These are phyloP conservation scores for Speleostelium caveatum DNA, from an alignment of 78 protist genomes.

Conservation along the genomic window DNA sequence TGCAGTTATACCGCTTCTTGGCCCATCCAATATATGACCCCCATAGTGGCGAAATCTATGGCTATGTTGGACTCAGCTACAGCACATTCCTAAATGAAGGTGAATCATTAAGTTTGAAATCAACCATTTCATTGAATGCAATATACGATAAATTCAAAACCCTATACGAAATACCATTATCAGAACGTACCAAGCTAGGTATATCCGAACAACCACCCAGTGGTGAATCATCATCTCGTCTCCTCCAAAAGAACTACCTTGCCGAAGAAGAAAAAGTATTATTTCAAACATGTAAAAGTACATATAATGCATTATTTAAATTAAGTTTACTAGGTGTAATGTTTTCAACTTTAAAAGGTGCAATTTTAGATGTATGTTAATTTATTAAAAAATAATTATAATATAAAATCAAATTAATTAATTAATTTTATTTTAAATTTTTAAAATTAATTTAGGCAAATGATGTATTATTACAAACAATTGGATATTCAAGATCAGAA, in stretches of 20 bases:
- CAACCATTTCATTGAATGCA: neutral
- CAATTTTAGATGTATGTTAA: conserved; percentile 48
- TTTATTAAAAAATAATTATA: neutral
- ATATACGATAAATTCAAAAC: conserved; percentile 23
- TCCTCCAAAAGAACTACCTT: conserved; percentile 7
- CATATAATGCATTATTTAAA: conserved; percentile 56
- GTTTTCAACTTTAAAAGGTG: conserved; percentile 70
- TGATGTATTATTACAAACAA: conserved; percentile 44
- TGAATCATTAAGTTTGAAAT: conserved; percentile 12
- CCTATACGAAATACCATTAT: conserved; percentile 15
- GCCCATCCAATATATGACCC: conserved; percentile 10
- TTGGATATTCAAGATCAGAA: conserved; percentile 61
- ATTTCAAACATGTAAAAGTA: conserved; percentile 36
- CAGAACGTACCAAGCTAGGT: neutral
- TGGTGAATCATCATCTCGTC: neutral
- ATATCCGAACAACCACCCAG: neutral
- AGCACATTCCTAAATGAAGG: conserved; percentile 46
- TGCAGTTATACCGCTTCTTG: conserved; percentile 6
- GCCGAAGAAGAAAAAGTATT: conserved; percentile 29
- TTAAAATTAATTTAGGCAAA: conserved; percentile 26
- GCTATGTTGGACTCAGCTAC: conserved; percentile 44
- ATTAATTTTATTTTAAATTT: neutral
- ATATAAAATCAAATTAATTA: no score
- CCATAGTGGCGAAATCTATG: neutral
- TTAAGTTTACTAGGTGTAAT: conserved; percentile 49